These are phyloP conservation scores for Quercus lobata DNA, from an alignment of 331 rosid genomes.

Conservation along the genomic window DNA sequence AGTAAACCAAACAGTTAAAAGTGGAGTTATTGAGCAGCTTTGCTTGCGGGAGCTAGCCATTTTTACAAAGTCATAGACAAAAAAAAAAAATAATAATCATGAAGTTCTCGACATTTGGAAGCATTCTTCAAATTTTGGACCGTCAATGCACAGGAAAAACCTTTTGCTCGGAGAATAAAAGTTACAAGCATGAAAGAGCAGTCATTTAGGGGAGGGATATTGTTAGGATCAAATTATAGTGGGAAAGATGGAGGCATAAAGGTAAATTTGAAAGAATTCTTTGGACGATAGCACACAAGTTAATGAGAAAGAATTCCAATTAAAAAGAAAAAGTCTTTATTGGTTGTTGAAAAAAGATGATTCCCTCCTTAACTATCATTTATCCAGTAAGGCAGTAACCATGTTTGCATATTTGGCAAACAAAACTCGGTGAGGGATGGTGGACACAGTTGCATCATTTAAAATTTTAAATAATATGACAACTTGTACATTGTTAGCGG, in stretches of 20 bases:
- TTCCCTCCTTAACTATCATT: too few relatives aligned
- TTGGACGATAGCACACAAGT: background rate
- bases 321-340: too few relatives aligned
- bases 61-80: slow-evolving; percentile 17
- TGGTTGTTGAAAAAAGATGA: too few relatives aligned
- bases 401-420: too few relatives aligned
- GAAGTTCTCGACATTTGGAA: background rate
- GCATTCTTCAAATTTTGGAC: background rate
- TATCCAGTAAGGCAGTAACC: too few relatives aligned
- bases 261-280: background rate
- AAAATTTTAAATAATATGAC: too few relatives aligned
- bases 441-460: too few relatives aligned
- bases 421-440: too few relatives aligned
- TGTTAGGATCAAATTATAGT: background rate
- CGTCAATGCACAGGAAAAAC: background rate
- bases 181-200: background rate
- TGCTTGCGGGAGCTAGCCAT: slow-evolving; percentile 48
- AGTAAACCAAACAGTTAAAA: slow-evolving; percentile 22
- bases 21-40: slow-evolving; percentile 38
- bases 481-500: too few relatives aligned
- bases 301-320: too few relatives aligned
- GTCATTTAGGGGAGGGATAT: background rate
- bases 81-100: background rate
- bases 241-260: background rate
- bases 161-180: too few relatives aligned